phyloP scores from a whole-genome alignment of 2,329 filamentous ascomycete species.

The Lachnellula cervina region DNA sequence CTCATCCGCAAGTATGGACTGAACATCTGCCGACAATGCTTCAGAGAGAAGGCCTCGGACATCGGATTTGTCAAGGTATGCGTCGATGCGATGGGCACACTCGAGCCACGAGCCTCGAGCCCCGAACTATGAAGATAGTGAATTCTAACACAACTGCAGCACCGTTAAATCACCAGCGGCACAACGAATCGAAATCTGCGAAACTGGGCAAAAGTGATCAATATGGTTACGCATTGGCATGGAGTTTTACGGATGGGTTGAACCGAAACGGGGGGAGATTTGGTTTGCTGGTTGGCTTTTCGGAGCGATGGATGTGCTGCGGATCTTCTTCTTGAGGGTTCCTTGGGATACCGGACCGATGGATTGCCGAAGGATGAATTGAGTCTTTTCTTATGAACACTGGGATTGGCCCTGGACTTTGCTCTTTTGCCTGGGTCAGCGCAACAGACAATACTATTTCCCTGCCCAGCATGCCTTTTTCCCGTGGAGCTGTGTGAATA shows the following conservation, averaged over 20 bases:
- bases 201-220: slow-evolving; percentile 11
- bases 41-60: slow-evolving; percentile 68
- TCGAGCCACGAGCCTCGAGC: neutral
- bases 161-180: slow-evolving; percentile 22
- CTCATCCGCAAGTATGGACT: slow-evolving; percentile 99
- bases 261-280: neutral
- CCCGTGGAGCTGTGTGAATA: neutral
- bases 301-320: slow-evolving; percentile 5
- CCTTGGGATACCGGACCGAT: neutral
- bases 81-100: slow-evolving; percentile 15
- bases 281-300: neutral
- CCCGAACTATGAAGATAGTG: neutral
- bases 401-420: slow-evolving; percentile 4
- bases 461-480: neutral
- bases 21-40: slow-evolving; percentile 79
- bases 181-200: slow-evolving; percentile 15
- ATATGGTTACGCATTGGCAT: slow-evolving; percentile 5
- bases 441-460: slow-evolving; percentile 5
- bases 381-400: slow-evolving; percentile 4
- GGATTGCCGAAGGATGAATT: slow-evolving; percentile 1
- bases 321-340: slow-evolving; percentile 2
- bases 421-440: slow-evolving; percentile 1
- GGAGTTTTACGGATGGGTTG: slow-evolving; percentile 9
- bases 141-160: slow-evolving; percentile 14
- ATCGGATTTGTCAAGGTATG: slow-evolving; percentile 69